Conservation (phyloP, 163 green algal species). For the Prototheca cutis region DNA sequence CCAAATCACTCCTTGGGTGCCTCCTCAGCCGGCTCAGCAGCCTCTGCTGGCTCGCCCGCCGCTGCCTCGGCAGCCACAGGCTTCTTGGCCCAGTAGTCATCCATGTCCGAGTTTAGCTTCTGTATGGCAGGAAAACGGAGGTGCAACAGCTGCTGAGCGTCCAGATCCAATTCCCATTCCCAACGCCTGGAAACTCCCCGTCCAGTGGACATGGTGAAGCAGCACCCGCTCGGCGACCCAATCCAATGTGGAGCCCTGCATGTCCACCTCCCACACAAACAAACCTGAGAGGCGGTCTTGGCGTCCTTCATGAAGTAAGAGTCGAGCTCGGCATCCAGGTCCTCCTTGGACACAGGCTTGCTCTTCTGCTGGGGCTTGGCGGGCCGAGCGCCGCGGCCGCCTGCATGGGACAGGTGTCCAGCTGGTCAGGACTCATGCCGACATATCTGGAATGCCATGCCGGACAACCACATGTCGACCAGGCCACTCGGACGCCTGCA, state of each 20-base stretch:
- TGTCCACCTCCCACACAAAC: too few relatives aligned
- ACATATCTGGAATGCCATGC: too few relatives aligned
- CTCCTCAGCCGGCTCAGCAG: conserved; percentile 5
- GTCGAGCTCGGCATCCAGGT: conserved; percentile 38
- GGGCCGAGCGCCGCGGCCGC: neutral
- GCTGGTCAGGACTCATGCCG: too few relatives aligned
- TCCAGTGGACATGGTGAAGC: too few relatives aligned
- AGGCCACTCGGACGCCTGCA: too few relatives aligned
- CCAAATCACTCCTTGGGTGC: too few relatives aligned
- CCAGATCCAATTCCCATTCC: neutral
- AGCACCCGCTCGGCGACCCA: too few relatives aligned
- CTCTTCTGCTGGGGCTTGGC: conserved; percentile 2
- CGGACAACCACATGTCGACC: too few relatives aligned
- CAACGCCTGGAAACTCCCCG: too few relatives aligned
- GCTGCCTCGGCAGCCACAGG: conserved; percentile 5
- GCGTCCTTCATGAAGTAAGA: conserved; percentile 32
- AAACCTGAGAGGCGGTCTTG: conserved; percentile 19
- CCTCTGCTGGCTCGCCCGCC: too few relatives aligned
- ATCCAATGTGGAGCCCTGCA: too few relatives aligned
- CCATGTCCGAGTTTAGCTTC: conserved; percentile 31
- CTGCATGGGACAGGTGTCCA: neutral
- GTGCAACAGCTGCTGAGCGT: neutral
- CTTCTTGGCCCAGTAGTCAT: conserved; percentile 34
- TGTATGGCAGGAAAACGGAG: neutral
- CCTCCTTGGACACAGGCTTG: conserved; percentile 14